Evolutionary conservation across 495 filamentous ascomycete species (phyloP), one percentile per base, ranked within the genome.

Genomic region (Immersiella caudata): DNA sequence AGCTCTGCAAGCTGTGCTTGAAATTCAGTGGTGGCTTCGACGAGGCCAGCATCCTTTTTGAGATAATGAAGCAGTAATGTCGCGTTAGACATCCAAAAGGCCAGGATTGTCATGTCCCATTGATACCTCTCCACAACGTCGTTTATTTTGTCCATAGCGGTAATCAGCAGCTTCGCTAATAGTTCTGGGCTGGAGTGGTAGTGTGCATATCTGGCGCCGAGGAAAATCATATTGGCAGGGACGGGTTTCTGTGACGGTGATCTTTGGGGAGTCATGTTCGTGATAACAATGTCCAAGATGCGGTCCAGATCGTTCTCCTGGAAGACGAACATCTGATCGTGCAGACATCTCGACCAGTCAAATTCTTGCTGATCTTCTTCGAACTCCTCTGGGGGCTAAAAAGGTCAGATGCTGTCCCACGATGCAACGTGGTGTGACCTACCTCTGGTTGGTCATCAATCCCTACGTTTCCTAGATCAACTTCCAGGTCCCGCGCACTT

Each of bases 311-410:
- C 96, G 72, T 86, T 87, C 62, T 99, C 96, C 79, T 98, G 96
- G 76, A 99, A 98, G 25, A 99, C 95, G 72, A 99, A 99, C 95
- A 99, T 99, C 74, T 99, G 95, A 76, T 99, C 95, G 74, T 97
- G 93, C 54, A 97, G 81, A 79, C 95, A 99, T 73, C 89, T 84
- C 72, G 92, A 91, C 95, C 95, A 99, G n/a, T 97, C 89, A 70
- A 99, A 99, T 65, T 98, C 95, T 73, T 96, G 93, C 52, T 89
- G 87, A 62, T 97, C 93, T 64, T 91, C 92, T 73, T 97, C 93
- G 21, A 93, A 79, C 36, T 97, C 94, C 67, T 93, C 93, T 1
- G 88, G 83, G 36, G 88, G 83, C 92, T 97, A 33, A 50, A 20
- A 29, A 71, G 60, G 11, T 46, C 9, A 56, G 68, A 58, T 25